Percentiles rank a stretch among this genome's conserved stretches.
These are phyloP conservation scores for Cladosporium sp. DNA, from an alignment of 2,329 filamentous ascomycete genomes.

Conservation along the genomic window DNA sequence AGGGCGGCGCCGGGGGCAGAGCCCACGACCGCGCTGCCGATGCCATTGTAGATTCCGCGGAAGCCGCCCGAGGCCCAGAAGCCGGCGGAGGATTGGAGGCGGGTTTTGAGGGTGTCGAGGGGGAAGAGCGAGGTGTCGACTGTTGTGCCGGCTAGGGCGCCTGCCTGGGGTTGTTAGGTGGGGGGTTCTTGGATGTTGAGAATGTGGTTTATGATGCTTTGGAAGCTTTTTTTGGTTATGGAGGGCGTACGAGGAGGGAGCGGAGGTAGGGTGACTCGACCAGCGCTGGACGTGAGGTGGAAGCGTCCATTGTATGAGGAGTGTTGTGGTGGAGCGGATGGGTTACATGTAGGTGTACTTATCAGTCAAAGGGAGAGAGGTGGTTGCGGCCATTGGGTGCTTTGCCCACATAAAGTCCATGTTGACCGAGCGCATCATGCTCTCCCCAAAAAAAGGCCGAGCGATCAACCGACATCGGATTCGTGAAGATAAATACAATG, in stretches of 20 bases:
- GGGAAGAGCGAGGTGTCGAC: slow-evolving; percentile 97
- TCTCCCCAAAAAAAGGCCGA: background rate
- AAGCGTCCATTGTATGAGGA: slow-evolving; percentile 11
- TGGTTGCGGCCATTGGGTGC: slow-evolving; percentile 11
- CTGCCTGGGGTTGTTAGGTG: slow-evolving; percentile 57
- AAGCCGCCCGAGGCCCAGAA: slow-evolving; percentile 86
- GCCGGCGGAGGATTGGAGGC: slow-evolving; percentile 77
- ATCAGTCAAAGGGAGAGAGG: background rate
- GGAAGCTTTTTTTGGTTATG: background rate
- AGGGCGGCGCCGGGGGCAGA: slow-evolving; percentile 91
- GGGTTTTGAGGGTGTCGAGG: slow-evolving; percentile 97
- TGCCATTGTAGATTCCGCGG: slow-evolving; percentile 86
- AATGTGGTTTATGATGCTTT: slow-evolving; percentile 7
- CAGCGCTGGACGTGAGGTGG: slow-evolving; percentile 15
- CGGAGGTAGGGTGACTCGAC: slow-evolving; percentile 50
- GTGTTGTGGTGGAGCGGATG: background rate
- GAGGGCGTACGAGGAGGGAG: slow-evolving; percentile 46
- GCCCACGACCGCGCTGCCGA: slow-evolving; percentile 85
- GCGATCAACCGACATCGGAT: slow-evolving; percentile 5
- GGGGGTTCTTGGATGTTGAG: slow-evolving; percentile 6
- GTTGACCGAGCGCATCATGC: background rate
- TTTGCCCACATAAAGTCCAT: slow-evolving; percentile 1
- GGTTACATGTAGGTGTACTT: background rate
- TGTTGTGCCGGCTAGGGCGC: slow-evolving; percentile 88
- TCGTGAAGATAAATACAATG: background rate